Base-by-base conservation (phyloP, 2,329 filamentous ascomycete species). In the Chrysosporium keratinophilum region DNA sequence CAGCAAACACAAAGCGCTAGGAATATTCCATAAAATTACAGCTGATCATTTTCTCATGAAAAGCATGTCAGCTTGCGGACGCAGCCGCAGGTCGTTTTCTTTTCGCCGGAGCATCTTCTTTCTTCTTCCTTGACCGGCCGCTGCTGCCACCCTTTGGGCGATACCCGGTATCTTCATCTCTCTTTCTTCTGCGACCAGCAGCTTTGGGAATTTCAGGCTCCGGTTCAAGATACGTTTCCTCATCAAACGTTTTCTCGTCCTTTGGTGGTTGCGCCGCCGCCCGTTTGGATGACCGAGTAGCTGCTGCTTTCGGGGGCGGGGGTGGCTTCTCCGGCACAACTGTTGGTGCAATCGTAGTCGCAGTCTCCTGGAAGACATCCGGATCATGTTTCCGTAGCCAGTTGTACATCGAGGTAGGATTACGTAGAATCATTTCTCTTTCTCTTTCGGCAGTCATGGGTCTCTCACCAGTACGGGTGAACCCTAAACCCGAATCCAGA, bases 401-500 rank as follows among this genome's bases (percentile, higher is more conserved):
- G 69, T 94, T 96, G 73, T 95, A 94, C 2, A 95, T 90, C 56
- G 87, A 94, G 41, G 88, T 87, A 0, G 90, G 89, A 67, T 97
- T 97, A 50, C 80, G 80, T 20, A 88, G 69, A 28, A 78, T 76
- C 48, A 78, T 66, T 54, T 79, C 77, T 65, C 70, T 77, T 69
- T 74, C 78, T 56, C 71, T 70, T 53, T 82, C 76, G 42, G 76
- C 68, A 50, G 81, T 74, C 3, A 64, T 63, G 7, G 65, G 64
- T 42, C 66, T 66, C 28, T 69, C 66, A 1, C 64, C 62, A 62
- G 66, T 54, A 66, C 67, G 5, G 82, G 65, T 28, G 84, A 76
- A 23, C 79, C 71, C 14, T 74, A 80, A 28, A 72, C 68, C 28
- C 14, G 75, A 71, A 52, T 76, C 73, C 42, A 70, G 59, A 17